Evolutionary conservation across 2,329 filamentous ascomycete genomes (phyloP), one percentile per base, ranked within the genome.

Genomic region (Penicillium capsulatum): DNA sequence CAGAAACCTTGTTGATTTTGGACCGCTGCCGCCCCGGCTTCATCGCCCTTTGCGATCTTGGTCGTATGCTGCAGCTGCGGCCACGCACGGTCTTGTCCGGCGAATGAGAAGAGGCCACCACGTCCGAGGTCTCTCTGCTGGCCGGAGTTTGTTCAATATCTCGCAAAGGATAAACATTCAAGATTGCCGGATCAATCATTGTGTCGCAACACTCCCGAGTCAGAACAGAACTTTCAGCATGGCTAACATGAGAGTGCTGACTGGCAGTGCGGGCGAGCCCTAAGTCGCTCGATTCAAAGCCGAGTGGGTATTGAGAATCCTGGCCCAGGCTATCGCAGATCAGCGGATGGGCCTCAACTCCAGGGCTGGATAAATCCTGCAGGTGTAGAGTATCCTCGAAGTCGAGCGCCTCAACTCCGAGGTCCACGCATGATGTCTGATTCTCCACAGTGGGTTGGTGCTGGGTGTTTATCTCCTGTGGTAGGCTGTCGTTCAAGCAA

Each of bases 1-100:
- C 31, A 15, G 34, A 16, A 28, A 42, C 39, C 29, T 46, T 47
- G 15, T 31, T 41, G 15, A 47, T 38, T 47, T 38, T 44, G 22
- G 41, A 36, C 14, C 33, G 22, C 30, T 33, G 28, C 28, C 36
- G 37, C 10, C 30, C 10, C n/a, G 26, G 28, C 3, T 27, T 36
- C 17, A 17, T 38, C 22, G 22, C 13, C 31, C 22, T 39, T 27
- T 36, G 16, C 30, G 37, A 34, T 15, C 13, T 24, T 6, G 14
- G 31, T 32, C 32, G 22, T 15, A 31, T 36, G 20, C 35, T 26
- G 33, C 14, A 22, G 27, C 35, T 26, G 33, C 11, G 24, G 27
- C 16, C 13, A 41, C 13, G 27, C n/a, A 28, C 31, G 26, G 11
- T 19, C 19, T 32, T 30, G 33, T 14, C 31, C 15, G 14, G 30